Base-by-base conservation (phyloP, 352 stramenopile species). In the Globisporangium iwayamae region DNA sequence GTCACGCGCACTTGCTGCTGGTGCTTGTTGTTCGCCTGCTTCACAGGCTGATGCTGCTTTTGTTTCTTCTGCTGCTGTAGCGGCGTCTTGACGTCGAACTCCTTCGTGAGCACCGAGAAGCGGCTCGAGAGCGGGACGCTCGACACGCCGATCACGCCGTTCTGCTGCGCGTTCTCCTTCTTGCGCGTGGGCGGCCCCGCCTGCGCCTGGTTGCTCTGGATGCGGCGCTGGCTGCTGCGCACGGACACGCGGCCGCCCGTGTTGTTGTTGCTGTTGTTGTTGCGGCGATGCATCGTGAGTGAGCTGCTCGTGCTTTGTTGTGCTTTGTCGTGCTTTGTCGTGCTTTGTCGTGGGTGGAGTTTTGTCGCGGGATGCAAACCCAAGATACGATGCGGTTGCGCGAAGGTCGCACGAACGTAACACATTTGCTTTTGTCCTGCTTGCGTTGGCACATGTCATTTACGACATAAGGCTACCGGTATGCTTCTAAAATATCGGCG, bases 101-200 rank as follows among this genome's bases (percentile, higher is more conserved):
- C 72, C 36, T 87, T 80, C 39, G 87, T 77, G 65, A 95, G 67
- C 30, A 74, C 60, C 48, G 76, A 82, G 71, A 94, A 96, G 61
- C 85, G 87, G 62, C 79, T 88, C 50, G 87, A 92, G 56, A 96
- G 71, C 63, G 85, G 71, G 58, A 89, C 71, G 50, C 63, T 65
- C 46, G 84, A 91, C 39, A 91, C 79, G 30, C 87, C 87, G 28
- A 96, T 87, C 18, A 84, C 68, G 45, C 20, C 56, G 41, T 65
- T 64, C 63, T 56, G 48, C 41, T 32, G 39, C 47, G 56, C 47
- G 38, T 60, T 68, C 39, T 69, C 56, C 41, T 72, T 62, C 59
- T 75, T 75, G 62, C 68, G 25, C 45, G 57, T 34, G 28, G 59
- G 60, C 28, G 46, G 52, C 56, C 16, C 28, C 14, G 58, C 28